phyloP scores from a whole-genome alignment of 805 yeast species.

The Hanseniaspora nectarophila region DNA sequence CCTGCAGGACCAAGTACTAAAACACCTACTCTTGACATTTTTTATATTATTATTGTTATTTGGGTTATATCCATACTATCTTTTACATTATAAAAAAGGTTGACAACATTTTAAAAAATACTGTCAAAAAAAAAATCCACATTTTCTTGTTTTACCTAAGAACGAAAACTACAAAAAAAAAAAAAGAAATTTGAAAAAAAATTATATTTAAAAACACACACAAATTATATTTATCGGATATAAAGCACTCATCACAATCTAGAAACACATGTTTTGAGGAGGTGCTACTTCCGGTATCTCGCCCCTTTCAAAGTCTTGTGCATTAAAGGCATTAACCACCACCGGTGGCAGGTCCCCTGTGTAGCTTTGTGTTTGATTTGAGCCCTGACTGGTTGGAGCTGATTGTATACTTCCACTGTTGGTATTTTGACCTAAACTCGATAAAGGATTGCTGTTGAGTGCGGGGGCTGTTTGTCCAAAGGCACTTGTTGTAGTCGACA shows the following conservation, averaged over 20 bases:
- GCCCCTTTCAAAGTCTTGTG: conserved; percentile 1
- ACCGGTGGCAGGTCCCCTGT: background rate
- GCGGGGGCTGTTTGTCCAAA: conserved; percentile 13
- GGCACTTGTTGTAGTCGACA: conserved; percentile 5
- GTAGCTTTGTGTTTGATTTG: too few species aligned
- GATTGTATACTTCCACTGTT: background rate
- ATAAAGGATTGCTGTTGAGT: background rate
- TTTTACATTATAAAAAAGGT: too few species aligned
- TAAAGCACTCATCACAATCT: background rate
- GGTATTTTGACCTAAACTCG: background rate
- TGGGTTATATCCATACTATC: background rate
- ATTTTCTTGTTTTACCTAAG: too few species aligned
- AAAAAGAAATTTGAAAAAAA: background rate
- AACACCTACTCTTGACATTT: conserved; percentile 90
- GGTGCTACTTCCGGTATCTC: conserved; percentile 13
- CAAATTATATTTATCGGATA: background rate
- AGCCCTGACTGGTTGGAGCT: background rate
- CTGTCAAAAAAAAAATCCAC: too few species aligned
- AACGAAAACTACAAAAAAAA: too few species aligned
- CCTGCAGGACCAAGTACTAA: conserved; percentile 96
- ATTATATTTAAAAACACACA: background rate
- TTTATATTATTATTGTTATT: background rate
- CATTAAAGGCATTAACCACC: background rate
- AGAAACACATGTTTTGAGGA: background rate
- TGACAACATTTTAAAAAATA: too few species aligned